A percentile compares a stretch with the other conserved stretches of the same genome.
These are phyloP conservation scores for Babjeviella inositovora DNA, from an alignment of 805 yeast genomes.

Conservation along the genomic window DNA sequence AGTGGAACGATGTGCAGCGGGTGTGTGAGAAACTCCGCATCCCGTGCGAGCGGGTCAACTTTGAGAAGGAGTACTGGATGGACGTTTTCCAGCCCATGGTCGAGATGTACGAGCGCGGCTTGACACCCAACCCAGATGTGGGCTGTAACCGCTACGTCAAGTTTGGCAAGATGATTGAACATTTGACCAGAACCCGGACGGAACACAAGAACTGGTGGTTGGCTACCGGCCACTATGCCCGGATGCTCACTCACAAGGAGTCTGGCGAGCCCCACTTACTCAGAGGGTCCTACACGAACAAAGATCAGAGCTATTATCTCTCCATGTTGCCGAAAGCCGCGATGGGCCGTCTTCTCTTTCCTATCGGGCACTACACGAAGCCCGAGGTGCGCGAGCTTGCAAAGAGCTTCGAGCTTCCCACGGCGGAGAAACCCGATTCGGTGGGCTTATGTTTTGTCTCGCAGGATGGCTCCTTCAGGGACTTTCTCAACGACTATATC, in stretches of 20 bases:
- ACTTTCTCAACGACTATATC: constrained; percentile 63
- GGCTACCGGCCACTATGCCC: constrained; percentile 77
- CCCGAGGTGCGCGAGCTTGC: constrained; percentile 66
- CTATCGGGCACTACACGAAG: constrained; percentile 67
- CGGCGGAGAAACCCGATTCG: constrained; percentile 78
- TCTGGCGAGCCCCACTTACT: constrained; percentile 26
- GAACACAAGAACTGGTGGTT: constrained; percentile 48
- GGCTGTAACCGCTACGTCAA: constrained; percentile 76
- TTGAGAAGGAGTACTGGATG: constrained; percentile 86
- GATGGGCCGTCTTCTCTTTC: constrained; percentile 43
- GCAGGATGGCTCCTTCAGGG: constrained; percentile 46
- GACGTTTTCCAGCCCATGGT: constrained; percentile 91
- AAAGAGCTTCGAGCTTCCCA: constrained; percentile 25
- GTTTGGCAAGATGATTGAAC: constrained; percentile 62
- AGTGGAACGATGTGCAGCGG: constrained; percentile 71
- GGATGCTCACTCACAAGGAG: constrained; percentile 20
- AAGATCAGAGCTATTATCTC: constrained; percentile 87
- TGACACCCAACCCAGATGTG: constrained; percentile 92
- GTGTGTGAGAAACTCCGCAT: constrained; percentile 48
- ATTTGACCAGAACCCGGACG: constrained; percentile 23
- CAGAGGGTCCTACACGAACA: constrained; percentile 37
- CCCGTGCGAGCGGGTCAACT: constrained; percentile 61
- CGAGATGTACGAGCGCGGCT: constrained; percentile 47
- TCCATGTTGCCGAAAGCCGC: constrained; percentile 40
- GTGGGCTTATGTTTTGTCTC: constrained; percentile 90